phyloP scores from a whole-genome alignment of 179 eudicot genomes.

The Beta corolliflora region DNA sequence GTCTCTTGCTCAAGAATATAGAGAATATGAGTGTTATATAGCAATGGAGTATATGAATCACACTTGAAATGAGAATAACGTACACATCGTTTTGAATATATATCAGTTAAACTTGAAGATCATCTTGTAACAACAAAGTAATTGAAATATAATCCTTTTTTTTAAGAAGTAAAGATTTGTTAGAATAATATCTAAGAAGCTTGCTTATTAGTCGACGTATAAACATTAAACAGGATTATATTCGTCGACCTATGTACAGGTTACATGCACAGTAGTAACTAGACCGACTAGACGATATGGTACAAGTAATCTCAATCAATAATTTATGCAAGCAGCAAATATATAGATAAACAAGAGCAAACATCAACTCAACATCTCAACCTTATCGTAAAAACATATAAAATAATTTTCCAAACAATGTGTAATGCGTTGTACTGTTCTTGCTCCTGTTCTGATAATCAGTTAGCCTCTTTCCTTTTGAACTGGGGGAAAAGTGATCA shows the following conservation, averaged over 20 bases:
- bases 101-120: too few species aligned
- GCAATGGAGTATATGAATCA: too few species aligned
- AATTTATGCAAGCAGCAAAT: not conserved
- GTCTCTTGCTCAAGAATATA: too few species aligned
- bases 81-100: too few species aligned
- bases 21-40: too few species aligned
- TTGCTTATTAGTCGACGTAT: too few species aligned
- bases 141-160: too few species aligned
- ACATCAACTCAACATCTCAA: not conserved
- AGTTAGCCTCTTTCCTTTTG: slow-evolving; percentile 22
- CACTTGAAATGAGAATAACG: too few species aligned
- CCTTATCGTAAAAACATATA: slow-evolving; percentile 12
- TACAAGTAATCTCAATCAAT: not conserved
- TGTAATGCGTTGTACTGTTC: slow-evolving; percentile 32
- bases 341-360: not conserved
- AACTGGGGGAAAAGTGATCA: slow-evolving; percentile 22
- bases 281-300: not conserved
- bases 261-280: not conserved
- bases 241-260: not conserved
- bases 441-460: slow-evolving; percentile 12
- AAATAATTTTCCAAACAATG: slow-evolving; percentile 24
- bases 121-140: too few species aligned
- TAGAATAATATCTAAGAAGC: too few species aligned
- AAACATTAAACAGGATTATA: too few species aligned
- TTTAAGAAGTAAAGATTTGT: too few species aligned